Percentiles rank a stretch among this genome's conserved stretches.
Evolutionary conservation across 306 rosid genomes (phyloP).

Genomic region (Astragalus glycyphyllos): DNA sequence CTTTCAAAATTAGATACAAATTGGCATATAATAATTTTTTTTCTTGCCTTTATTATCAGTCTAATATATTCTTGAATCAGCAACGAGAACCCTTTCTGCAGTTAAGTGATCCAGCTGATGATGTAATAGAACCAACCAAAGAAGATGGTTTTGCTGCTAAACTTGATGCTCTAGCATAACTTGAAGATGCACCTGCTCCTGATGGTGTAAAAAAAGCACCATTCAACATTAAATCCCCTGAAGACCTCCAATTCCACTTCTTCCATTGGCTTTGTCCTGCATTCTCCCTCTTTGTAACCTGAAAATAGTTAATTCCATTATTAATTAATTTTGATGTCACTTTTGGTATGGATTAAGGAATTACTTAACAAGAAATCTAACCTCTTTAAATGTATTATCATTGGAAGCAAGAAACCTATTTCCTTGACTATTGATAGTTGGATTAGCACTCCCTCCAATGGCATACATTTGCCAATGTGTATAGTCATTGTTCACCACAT

Average conservation of each 20-base stretch:
- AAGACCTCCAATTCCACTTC: slow-evolving; percentile 93
- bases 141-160: slow-evolving; percentile 80
- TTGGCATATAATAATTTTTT: slow-evolving; percentile 9
- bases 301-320: not conserved
- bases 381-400: slow-evolving; percentile 71
- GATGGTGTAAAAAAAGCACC: slow-evolving; percentile 85
- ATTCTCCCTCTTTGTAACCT: slow-evolving; percentile 77
- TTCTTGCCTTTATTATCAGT: slow-evolving; percentile 36
- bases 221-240: slow-evolving; percentile 76
- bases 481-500: slow-evolving; percentile 97
- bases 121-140: slow-evolving; percentile 66
- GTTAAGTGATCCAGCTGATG: slow-evolving; percentile 67
- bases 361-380: too few species aligned
- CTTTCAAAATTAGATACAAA: slow-evolving; percentile 43
- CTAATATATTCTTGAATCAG: slow-evolving; percentile 41
- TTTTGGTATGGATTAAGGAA: too few species aligned
- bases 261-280: slow-evolving; percentile 66
- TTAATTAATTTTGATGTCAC: too few species aligned
- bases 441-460: slow-evolving; percentile 90
- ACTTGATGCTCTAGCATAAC: slow-evolving; percentile 86
- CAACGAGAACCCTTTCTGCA: slow-evolving; percentile 78
- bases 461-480: slow-evolving; percentile 93
- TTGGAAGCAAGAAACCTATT: slow-evolving; percentile 85
- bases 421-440: slow-evolving; percentile 95
- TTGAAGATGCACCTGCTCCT: slow-evolving; percentile 78